Base-by-base conservation (phyloP, 163 green algal genomes). In the Smithsoniella earleae region DNA sequence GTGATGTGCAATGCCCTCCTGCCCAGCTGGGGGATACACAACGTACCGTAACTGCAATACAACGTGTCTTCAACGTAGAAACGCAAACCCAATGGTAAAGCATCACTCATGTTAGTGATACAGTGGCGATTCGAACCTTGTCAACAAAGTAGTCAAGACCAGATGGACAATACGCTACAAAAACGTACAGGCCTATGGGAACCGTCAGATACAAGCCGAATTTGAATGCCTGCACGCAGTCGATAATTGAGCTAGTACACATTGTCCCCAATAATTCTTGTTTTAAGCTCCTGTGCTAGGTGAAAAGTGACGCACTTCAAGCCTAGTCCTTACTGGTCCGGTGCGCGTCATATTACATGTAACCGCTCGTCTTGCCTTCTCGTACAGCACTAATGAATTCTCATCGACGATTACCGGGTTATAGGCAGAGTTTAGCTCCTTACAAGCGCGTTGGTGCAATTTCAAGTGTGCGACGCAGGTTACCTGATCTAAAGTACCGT, bases 191-290 rank as follows among this genome's bases (percentile, higher is more conserved):
- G 1, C 81, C 76, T 3, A 93, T 75, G 2, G 91, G 91, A 5
- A 97, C 82, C 16, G 75, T 72, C 2, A 97, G 4, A 76, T 95
- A 97, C n/a, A 90, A 76, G 2, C 54, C 76, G 75, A 92, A 96
- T 66, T 96, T 96, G 76, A 94, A 94, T 1, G 82, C 82, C 90
- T 97, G 86, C 74, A 81, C 40, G 10, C 40, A 49, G 13, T 49
- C 10, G 40, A 49, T 22, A 10, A 49, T 10, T 49, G 40, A 10
- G 40, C 40, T 49, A 13, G 40, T 49, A 49, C 13, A 13, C 13
- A 13, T 22, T 13, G 13, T 49, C 40, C 13, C 10, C 13, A 10
- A 49, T 13, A 49, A 13, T 13, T 22, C 13, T 49, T 13, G 40
- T 49, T 22, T 22, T 49, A 13, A 49, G 10, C 40, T 13, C 10